Conservation (phyloP, 2,329 filamentous ascomycete species). For the Aureobasidium sp. region DNA sequence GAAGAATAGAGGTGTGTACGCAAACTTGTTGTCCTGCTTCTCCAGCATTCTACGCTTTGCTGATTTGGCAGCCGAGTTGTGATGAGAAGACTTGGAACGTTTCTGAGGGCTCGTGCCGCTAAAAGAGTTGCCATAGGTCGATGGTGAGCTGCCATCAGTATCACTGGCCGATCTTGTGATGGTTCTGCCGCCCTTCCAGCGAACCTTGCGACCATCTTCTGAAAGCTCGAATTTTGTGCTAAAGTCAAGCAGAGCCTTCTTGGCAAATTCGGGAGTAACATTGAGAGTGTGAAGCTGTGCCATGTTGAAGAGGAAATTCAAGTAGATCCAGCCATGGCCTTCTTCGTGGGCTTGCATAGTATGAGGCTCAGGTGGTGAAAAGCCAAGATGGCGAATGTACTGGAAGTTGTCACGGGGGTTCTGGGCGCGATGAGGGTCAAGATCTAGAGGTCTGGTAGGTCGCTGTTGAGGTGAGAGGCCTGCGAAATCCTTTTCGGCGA, state of each 20-base stretch:
- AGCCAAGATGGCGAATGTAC: conserved; percentile 67
- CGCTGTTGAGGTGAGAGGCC: conserved; percentile 44
- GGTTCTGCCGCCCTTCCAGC: conserved; percentile 64
- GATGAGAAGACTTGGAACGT: conserved; percentile 16
- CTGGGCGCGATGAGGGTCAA: conserved; percentile 71
- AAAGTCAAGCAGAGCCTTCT: conserved; percentile 59
- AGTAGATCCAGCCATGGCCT: conserved; percentile 72
- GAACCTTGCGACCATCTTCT: conserved; percentile 65
- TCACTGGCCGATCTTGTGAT: conserved; percentile 60
- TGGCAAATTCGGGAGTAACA: conserved; percentile 70
- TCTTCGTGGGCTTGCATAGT: conserved; percentile 47
- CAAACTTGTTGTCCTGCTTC: conserved; percentile 27
- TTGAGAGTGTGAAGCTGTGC: conserved; percentile 81
- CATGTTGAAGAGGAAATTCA: conserved; percentile 72
- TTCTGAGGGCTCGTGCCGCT: conserved; percentile 23
- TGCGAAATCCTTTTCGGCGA: conserved; percentile 17
- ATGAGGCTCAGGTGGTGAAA: conserved; percentile 51
- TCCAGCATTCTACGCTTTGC: background rate
- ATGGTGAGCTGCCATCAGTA: conserved; percentile 19
- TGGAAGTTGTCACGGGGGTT: conserved; percentile 69
- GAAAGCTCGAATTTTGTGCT: conserved; percentile 73
- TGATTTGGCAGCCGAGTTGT: background rate
- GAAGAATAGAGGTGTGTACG: conserved; percentile 42
- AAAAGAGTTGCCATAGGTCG: conserved; percentile 11
- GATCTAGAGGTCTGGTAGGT: conserved; percentile 65